Base-by-base conservation (phyloP, 148 eudicot genomes). In the Cornus florida region DNA sequence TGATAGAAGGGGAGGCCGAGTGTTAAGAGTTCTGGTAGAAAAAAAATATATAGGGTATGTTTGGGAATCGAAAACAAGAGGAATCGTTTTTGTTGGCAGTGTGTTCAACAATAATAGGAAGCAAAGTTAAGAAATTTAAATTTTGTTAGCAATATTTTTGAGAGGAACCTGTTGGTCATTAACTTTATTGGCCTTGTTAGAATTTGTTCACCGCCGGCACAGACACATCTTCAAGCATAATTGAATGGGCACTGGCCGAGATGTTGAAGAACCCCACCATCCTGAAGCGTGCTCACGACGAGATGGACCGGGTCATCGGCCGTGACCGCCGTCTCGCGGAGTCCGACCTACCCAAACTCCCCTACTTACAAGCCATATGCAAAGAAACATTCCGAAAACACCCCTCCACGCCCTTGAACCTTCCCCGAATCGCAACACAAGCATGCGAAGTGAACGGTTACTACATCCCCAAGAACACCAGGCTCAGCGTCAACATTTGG, bases 181-280 rank as follows among this genome's bases (percentile, higher is more conserved):
- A 57, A 57, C 20, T 16, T 5, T 13, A 13, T 13, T 57, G 5
- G 23, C 53, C 56, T 50, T n/a, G 10, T 14, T 56, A 84, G 85
- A 85, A 82, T 24, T 38, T 87, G 46, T 84, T 84, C 41, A 75
- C 76, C 1, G 87, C 89, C 0, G 89, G 87, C 20, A 82, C 84
- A 1, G 89, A 87, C 62, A 87, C 90, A 39, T 80, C 87, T n/a
- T 80, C 90, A 13, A 53, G 82, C 39, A 71, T 81, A 8, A 75
- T 87, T 0, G 90, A 87, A 75, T 87, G 90, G 90, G 84, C 79
- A 23, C 72, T 87, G 68, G 75, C 86, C 1, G 90, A 87, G 67
- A 60, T 87, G 76, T 10, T 87, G 39, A 60, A 76, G 11, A 80
- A 87, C 24, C 86, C 87, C 0, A 24, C 12, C 10, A 82, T 73